A percentile compares a stretch with the other conserved stretches of the same genome.
Evolutionary conservation across 768 basidiomycete species (phyloP).

Genomic region (Crassisporium funariophilum): DNA sequence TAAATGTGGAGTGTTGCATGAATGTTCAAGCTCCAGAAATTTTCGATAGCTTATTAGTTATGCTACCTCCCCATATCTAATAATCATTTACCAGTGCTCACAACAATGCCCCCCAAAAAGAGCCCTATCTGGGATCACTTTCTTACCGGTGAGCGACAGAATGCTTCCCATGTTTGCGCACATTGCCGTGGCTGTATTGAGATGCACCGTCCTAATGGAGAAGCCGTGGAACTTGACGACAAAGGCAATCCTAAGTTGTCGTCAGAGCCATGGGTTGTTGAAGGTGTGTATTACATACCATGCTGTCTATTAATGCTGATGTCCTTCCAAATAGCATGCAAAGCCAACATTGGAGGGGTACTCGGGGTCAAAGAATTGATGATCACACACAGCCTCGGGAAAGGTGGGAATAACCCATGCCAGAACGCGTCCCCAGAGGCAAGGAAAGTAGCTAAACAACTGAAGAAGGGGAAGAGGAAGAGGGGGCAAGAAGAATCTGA

Average conservation of each 20-base stretch:
- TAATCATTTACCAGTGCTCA: neutral
- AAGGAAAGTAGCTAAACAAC: slow-evolving; percentile 10
- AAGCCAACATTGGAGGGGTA: slow-evolving; percentile 16
- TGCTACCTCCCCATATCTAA: neutral
- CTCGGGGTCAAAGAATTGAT: slow-evolving; percentile 25
- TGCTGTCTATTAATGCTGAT: neutral
- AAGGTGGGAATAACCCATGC: slow-evolving; percentile 16
- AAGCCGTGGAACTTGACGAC: slow-evolving; percentile 11
- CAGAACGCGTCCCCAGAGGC: slow-evolving; percentile 19
- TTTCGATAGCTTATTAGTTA: neutral
- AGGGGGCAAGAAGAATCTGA: neutral
- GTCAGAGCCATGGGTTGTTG: slow-evolving; percentile 16
- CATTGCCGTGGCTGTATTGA: slow-evolving; percentile 23
- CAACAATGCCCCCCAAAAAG: slow-evolving; percentile 20
- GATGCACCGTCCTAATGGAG: slow-evolving; percentile 9
- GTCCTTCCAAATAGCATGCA: slow-evolving; percentile 12
- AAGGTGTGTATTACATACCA: slow-evolving; percentile 10
- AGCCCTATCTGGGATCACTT: slow-evolving; percentile 23
- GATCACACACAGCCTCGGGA: slow-evolving; percentile 26
- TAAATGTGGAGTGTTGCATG: neutral
- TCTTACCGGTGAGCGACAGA: slow-evolving; percentile 21
- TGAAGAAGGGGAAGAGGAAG: slow-evolving; percentile 9
- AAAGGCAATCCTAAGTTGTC: slow-evolving; percentile 13
- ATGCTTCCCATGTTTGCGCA: slow-evolving; percentile 21
- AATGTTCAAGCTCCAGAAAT: neutral